Evolutionary conservation across 768 basidiomycete species (phyloP), one percentile per base, ranked within the genome.

Genomic region (Lactarius vividus): DNA sequence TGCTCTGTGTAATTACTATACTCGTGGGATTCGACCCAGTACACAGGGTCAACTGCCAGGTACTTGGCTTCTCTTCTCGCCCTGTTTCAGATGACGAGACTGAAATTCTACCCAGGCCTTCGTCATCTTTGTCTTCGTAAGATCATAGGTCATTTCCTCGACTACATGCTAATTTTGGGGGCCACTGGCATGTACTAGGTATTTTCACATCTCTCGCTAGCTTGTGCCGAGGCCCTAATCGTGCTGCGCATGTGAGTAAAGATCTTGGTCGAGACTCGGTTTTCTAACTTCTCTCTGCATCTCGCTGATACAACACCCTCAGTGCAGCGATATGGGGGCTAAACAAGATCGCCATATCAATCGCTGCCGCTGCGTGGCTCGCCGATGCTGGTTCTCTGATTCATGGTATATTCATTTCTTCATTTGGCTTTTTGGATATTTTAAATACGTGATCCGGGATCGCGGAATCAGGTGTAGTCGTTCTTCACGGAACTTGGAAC

Each of bases 231-330:
- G 35, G 57, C 42, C 2, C 63, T 68, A 18, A 61, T 61, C 33
- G 53, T 68, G 23, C 44, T 65, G 31, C 67, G 67, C 35, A 57
- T 67, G 66, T 68, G 58, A 39, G 65, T 31, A 18, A n/a, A n/a
- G n/a, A n/a, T n/a, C n/a, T n/a, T n/a, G n/a, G n/a, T n/a, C n/a
- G 23, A n/a, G 59, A 23, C 20, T 44, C 42, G 42, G 8, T 44
- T 35, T 15, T 46, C 4, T 6, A 4, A 16, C n/a, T 28, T 13
- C 31, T 26, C 7, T 26, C 39, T 15, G 15, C 2, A 7, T 29
- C 6, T 5, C 16, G 28, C 44, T 4, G 33, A 31, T 7, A 13
- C 28, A 26, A 28, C n/a, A 26, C 28, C 26, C 33, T 35, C 60
- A 66, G 65, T n/a, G 7, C 29, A 15, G 60, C 37, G 23, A 37